A percentile compares a stretch with the other conserved stretches of the same genome.
These are phyloP conservation scores for Sedum album DNA, from an alignment of 164 flowering plant species.

Conservation along the genomic window DNA sequence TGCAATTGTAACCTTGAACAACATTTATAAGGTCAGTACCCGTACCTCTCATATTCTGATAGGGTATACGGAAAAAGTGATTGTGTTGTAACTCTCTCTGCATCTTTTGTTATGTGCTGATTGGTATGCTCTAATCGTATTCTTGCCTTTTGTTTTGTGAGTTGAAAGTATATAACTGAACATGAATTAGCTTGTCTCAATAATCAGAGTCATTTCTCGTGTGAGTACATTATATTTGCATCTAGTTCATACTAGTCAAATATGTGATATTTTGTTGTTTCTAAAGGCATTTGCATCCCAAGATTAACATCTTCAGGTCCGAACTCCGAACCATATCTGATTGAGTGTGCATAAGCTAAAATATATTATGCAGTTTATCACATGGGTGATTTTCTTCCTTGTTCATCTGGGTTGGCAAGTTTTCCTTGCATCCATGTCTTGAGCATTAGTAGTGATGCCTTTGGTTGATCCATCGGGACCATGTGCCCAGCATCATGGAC, in stretches of 20 bases:
- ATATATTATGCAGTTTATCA: conserved; percentile 1
- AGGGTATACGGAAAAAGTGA: no score
- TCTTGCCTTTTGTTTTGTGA: not conserved
- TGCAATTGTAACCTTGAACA: conserved; percentile 37
- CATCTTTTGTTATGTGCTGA: no score
- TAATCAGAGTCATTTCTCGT: not conserved
- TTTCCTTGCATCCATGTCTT: conserved; percentile 37
- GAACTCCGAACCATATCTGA: no score
- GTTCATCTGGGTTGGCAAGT: conserved; percentile 11
- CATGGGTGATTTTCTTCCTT: conserved; percentile 11
- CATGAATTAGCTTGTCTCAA: not conserved
- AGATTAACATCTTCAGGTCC: not conserved
- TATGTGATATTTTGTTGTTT: not conserved
- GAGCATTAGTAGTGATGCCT: conserved; percentile 33
- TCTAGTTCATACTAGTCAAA: not conserved
- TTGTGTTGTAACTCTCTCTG: no score
- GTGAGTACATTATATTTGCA: not conserved
- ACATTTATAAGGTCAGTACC: no score
- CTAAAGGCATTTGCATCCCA: not conserved
- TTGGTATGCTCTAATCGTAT: not conserved
- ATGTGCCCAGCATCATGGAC: conserved; percentile 45
- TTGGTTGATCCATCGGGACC: conserved; percentile 57
- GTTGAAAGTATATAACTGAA: not conserved
- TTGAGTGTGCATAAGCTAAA: not conserved
- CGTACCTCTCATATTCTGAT: no score